Base-by-base conservation (phyloP, 2,329 filamentous ascomycete genomes). In the Paramyrothecium roridum region DNA sequence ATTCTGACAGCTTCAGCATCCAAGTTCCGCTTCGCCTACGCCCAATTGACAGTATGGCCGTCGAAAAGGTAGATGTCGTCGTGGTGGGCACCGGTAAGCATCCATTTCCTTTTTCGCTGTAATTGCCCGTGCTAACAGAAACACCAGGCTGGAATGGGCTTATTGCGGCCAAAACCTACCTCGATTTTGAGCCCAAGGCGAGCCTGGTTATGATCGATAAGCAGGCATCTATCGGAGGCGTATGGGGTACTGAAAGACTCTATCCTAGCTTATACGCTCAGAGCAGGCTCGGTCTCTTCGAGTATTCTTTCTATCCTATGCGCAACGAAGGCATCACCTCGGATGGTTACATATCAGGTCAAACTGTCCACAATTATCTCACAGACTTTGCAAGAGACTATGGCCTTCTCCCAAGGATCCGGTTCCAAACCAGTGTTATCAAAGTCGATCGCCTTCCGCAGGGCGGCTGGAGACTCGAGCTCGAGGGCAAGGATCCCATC, bases 221-320 rank as follows among this genome's bases (percentile, higher is more conserved):
- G 10, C 48, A 62, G 11, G 48, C 34, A 8, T 57, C 64, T 1
- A 59, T 69, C 20, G 67, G 67, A 2, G 67, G 67, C 3, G 57
- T 62, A 2, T 69, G 66, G 66, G 58, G 55, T 33, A 52, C 40
- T 1, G 65, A 68, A 48, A 65, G 56, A 56, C 60, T 69, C 19
- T 69, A 69, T 37, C 65, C 65, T 2, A 66, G 40, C 33, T 59
- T 69, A 8, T 64, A 54, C n/a, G 71, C 72, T 4, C 69, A 74
- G 58, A 65, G 72, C 53, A 66, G 62, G 22, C 58, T 61, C 55
- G 64, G 65, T 1, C 59, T 66, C 3, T 73, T 74, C 57, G 63
- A 75, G 40, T 73, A 72, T 58, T 63, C 65, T 3, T 65, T 61
- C 59, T 66, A 59, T 20, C 67, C 67, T 3, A 72, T 73, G 69